Percentiles rank a stretch among this genome's conserved stretches.
phyloP scores from a whole-genome alignment of 2,329 filamentous ascomycete species.

The Talaromyces sp. region DNA sequence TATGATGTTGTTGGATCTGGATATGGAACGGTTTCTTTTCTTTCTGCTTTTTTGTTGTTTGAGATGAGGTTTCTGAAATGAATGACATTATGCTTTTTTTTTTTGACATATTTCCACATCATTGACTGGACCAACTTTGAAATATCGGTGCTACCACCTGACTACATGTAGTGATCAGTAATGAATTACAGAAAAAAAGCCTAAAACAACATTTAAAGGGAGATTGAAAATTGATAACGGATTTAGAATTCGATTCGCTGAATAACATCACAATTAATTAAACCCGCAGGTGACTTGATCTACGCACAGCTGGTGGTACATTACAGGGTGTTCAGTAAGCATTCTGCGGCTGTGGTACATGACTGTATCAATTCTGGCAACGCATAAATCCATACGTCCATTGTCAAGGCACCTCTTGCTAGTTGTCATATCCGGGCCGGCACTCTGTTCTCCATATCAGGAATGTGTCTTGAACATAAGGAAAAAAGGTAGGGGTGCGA shows the following conservation, averaged over 20 bases:
- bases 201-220: neutral
- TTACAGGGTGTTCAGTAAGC: neutral
- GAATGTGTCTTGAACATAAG: neutral
- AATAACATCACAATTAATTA: neutral
- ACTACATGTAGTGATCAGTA: neutral
- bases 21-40: conserved; percentile 3
- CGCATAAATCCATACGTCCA: neutral
- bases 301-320: neutral
- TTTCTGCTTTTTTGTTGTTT: neutral
- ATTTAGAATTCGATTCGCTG: neutral
- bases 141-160: neutral
- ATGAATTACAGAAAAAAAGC: neutral
- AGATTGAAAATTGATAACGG: neutral
- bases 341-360: neutral
- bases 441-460: neutral
- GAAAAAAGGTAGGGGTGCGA: neutral
- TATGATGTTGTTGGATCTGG: neutral
- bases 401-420: conserved; percentile 26
- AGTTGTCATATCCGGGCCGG: neutral
- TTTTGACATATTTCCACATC: neutral
- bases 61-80: neutral
- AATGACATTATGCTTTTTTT: neutral
- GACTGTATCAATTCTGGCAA: neutral
- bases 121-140: neutral
- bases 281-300: neutral